Evolutionary conservation across 179 eudicot species (phyloP).

Genomic region (Spinacia oleracea): DNA sequence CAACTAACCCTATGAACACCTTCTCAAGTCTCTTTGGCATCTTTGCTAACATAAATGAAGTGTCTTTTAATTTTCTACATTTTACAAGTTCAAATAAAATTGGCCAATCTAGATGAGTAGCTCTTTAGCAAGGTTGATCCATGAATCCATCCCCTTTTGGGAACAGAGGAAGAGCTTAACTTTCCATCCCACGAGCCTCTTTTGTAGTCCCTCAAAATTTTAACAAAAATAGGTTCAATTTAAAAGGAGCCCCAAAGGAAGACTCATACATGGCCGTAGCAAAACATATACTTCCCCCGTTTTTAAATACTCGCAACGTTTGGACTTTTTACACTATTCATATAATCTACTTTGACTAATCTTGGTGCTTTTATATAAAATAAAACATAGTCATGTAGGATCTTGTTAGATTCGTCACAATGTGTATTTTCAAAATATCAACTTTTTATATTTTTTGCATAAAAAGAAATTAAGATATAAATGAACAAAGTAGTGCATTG

Average conservation of each 20-base stretch:
- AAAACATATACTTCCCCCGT: too few species aligned
- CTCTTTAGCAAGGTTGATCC: slow-evolving; percentile 2
- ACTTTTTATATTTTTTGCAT: too few species aligned
- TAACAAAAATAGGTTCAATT: background rate
- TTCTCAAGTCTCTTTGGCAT: background rate
- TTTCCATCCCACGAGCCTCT: background rate
- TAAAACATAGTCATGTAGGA: too few species aligned
- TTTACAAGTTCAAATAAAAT: background rate
- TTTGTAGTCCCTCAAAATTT: background rate
- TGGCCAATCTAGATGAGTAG: background rate
- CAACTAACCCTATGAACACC: background rate
- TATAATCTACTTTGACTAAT: too few species aligned
- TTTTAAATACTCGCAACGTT: too few species aligned
- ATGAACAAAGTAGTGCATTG: too few species aligned
- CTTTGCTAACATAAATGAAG: background rate
- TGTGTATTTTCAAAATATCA: too few species aligned
- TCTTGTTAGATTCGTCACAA: too few species aligned
- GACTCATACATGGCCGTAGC: background rate
- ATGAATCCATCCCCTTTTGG: background rate
- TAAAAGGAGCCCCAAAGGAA: background rate
- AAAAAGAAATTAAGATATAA: too few species aligned
- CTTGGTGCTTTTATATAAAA: too few species aligned
- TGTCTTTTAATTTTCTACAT: background rate
- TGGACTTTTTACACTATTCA: too few species aligned
- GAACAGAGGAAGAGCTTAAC: background rate